Evolutionary conservation across 2,329 filamentous ascomycete genomes (phyloP).

Genomic region (Phialocephala subalpina): DNA sequence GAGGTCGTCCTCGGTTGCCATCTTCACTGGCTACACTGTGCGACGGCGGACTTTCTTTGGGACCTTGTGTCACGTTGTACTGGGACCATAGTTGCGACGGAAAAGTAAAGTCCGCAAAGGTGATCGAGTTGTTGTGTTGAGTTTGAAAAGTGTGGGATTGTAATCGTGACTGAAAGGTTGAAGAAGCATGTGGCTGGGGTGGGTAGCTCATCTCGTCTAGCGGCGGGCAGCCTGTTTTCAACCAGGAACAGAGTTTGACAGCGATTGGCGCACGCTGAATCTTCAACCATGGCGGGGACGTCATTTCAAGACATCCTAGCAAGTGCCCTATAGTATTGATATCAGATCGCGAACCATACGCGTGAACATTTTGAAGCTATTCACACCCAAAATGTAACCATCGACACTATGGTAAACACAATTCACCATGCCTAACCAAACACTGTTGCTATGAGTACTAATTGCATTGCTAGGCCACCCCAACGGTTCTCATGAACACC

Average conservation of each 20-base stretch:
- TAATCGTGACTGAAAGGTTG: background rate
- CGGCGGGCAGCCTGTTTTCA: constrained; percentile 5
- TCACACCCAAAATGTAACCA: constrained; percentile 2
- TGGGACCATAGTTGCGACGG: constrained; percentile 34
- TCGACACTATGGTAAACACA: background rate
- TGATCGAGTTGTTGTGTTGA: background rate
- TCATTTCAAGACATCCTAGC: background rate
- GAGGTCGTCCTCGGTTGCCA: constrained; percentile 32
- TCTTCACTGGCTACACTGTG: constrained; percentile 19
- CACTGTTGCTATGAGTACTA: constrained; percentile 6
- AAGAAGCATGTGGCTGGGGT: constrained; percentile 1
- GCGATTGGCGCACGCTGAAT: constrained; percentile 1
- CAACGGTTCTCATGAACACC: background rate
- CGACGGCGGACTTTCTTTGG: constrained; percentile 23
- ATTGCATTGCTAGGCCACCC: background rate
- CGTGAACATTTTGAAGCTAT: constrained; percentile 6
- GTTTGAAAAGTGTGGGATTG: background rate
- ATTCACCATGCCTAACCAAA: background rate
- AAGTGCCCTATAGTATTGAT: background rate
- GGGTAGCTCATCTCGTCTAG: background rate
- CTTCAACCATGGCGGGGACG: background rate
- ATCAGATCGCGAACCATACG: constrained; percentile 2
- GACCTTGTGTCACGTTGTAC: constrained; percentile 31
- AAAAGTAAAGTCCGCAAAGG: constrained; percentile 13
- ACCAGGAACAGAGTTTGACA: background rate